These are phyloP conservation scores for Ophiocordyceps unilateralis DNA, from an alignment of 2,329 filamentous ascomycete genomes.

Conservation along the genomic window DNA sequence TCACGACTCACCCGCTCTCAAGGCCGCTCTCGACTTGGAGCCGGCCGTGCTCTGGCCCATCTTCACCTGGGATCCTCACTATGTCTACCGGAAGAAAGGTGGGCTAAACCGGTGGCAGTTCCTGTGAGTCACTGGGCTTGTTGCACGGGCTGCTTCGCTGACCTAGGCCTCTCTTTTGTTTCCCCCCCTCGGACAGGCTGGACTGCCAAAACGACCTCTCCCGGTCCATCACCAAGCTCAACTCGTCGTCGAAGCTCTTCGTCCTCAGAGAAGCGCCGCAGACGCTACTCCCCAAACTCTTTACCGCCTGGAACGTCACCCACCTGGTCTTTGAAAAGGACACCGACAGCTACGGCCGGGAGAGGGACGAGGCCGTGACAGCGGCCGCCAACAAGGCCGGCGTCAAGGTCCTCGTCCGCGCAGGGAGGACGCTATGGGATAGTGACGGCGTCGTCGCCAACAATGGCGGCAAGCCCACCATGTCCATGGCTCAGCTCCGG, in stretches of 20 bases:
- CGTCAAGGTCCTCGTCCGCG: conserved; percentile 46
- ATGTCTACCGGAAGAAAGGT: conserved; percentile 55
- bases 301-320: conserved; percentile 55
- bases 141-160: not conserved
- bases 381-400: conserved; percentile 45
- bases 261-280: conserved; percentile 57
- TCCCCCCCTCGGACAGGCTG: conserved; percentile 25
- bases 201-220: conserved; percentile 61
- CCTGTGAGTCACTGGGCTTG: conserved; percentile 22
- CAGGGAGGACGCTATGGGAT: conserved; percentile 57
- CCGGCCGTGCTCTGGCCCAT: conserved; percentile 55
- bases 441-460: conserved; percentile 49
- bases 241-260: conserved; percentile 52
- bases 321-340: conserved; percentile 69
- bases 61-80: conserved; percentile 70
- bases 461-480: conserved; percentile 53
- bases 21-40: conserved; percentile 52
- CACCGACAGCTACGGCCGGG: conserved; percentile 53
- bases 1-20: conserved; percentile 59
- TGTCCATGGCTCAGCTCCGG: conserved; percentile 54
- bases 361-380: conserved; percentile 42
- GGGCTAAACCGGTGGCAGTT: conserved; percentile 63
- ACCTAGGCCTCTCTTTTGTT: too few relatives aligned
- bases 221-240: conserved; percentile 47
- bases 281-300: conserved; percentile 53